Percentiles rank a stretch among this genome's conserved stretches.
phyloP scores from a whole-genome alignment of 192 early-diverging fungal genomes.

The Linnemannia exigua region DNA sequence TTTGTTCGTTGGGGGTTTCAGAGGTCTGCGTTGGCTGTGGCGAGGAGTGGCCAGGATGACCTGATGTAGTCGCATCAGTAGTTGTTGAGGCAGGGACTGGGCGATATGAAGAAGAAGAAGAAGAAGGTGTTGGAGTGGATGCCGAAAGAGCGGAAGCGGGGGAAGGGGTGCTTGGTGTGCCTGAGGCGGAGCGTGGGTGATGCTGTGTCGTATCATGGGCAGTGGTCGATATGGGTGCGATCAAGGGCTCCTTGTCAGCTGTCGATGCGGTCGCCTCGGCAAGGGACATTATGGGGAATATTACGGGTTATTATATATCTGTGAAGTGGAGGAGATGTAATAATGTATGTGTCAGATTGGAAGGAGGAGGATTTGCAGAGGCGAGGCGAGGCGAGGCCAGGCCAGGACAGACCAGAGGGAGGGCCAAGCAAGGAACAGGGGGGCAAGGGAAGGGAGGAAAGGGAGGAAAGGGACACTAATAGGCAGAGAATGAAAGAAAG shows the following conservation, averaged over 20 bases:
- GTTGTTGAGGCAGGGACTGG: not conserved
- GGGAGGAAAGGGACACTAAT: not conserved
- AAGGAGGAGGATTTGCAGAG: not conserved
- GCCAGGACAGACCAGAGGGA: not conserved
- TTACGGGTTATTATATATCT: not conserved
- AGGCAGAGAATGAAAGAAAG: not conserved
- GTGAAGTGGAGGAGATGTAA: not conserved
- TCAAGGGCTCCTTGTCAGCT: conserved; percentile 4
- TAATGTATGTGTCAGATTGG: not conserved
- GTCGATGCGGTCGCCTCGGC: conserved; percentile 8
- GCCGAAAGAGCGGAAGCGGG: not conserved
- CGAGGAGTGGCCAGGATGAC: not conserved
- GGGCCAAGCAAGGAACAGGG: conserved; percentile 6
- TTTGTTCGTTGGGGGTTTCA: conserved; percentile 12
- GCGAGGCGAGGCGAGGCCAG: not conserved
- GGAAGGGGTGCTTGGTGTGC: not conserved
- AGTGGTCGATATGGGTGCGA: conserved; percentile 1
- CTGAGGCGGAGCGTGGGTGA: not conserved
- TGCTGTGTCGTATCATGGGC: not conserved
- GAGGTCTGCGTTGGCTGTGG: not conserved
- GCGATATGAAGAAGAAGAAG: conserved; percentile 9
- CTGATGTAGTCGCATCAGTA: conserved; percentile 3
- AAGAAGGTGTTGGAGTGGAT: not conserved
- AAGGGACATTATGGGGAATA: conserved; percentile 17
- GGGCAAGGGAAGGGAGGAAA: not conserved